Evolutionary conservation across 2,329 filamentous ascomycete species (phyloP).

Genomic region (Alternaria angustiovoidea): DNA sequence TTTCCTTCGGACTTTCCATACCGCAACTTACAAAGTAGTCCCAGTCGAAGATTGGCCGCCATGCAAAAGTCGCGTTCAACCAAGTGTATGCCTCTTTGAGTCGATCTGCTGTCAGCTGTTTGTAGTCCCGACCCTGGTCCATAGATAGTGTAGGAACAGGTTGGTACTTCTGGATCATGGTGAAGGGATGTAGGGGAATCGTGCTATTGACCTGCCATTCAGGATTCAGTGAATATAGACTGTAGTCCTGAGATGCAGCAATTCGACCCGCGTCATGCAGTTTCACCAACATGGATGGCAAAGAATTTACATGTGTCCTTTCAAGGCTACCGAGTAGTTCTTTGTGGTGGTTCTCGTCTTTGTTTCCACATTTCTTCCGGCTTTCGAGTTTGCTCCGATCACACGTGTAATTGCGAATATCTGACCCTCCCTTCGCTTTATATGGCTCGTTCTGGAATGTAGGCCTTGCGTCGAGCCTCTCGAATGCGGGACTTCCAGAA

Average conservation of each 20-base stretch:
- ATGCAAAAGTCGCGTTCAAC: conserved; percentile 29
- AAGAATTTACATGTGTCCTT: not conserved
- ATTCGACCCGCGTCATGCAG: conserved; percentile 3
- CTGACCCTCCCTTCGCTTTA: not conserved
- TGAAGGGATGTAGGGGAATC: conserved; percentile 29
- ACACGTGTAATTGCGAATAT: not conserved
- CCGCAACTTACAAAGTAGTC: conserved; percentile 28
- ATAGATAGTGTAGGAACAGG: not conserved
- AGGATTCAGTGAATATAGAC: conserved; percentile 5
- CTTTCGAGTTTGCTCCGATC: not conserved
- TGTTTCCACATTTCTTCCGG: not conserved
- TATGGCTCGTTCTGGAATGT: conserved; percentile 2
- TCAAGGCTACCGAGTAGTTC: not conserved
- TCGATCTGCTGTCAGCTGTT: not conserved
- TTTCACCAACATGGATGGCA: conserved; percentile 17
- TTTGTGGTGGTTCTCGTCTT: not conserved
- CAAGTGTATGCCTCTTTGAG: conserved; percentile 24
- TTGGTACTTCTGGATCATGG: conserved; percentile 22
- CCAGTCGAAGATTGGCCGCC: conserved; percentile 42
- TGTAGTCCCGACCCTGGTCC: not conserved
- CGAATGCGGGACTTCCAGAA: not conserved
- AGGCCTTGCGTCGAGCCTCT: not conserved
- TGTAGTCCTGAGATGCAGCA: not conserved
- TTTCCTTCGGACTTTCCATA: not conserved
- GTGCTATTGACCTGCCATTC: conserved; percentile 25